These are phyloP conservation scores for Aegilops tauschii DNA, from an alignment of 176 grass and related monocot genomes.

Conservation along the genomic window DNA sequence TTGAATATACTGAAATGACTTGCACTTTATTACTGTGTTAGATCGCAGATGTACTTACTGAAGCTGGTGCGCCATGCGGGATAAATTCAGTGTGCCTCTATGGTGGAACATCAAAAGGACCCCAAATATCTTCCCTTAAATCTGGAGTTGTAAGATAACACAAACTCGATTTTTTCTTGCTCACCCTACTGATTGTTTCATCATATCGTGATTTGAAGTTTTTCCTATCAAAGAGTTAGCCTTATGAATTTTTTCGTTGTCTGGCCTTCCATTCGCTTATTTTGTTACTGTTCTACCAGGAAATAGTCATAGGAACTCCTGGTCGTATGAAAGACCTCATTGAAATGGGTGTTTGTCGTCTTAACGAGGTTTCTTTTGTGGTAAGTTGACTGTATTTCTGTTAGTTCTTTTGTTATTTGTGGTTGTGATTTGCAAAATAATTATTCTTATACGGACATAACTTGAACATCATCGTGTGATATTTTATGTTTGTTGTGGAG, in stretches of 20 bases:
- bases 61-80: slow-evolving; percentile 75
- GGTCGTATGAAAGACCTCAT: slow-evolving; percentile 98
- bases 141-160: slow-evolving; percentile 88
- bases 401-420: slow-evolving; percentile 5
- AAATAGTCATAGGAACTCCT: slow-evolving; percentile 94
- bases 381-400: slow-evolving; percentile 43
- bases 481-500: neutral
- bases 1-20: slow-evolving; percentile 6
- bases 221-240: neutral
- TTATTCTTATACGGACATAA: neutral
- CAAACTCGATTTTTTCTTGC: neutral
- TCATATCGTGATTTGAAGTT: slow-evolving; percentile 4
- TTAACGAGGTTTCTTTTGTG: slow-evolving; percentile 88
- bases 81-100: slow-evolving; percentile 90
- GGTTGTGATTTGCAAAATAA: neutral
- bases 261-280: neutral
- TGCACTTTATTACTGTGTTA: slow-evolving; percentile 37
- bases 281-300: slow-evolving; percentile 51
- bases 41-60: slow-evolving; percentile 85
- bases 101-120: slow-evolving; percentile 93
- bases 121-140: slow-evolving; percentile 90
- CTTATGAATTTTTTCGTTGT: neutral
- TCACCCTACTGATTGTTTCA: neutral
- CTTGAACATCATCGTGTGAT: neutral
- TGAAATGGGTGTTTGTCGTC: slow-evolving; percentile 79